Conservation (phyloP, 2,329 filamentous ascomycete species). For the Neofusicoccum umdonicola region DNA sequence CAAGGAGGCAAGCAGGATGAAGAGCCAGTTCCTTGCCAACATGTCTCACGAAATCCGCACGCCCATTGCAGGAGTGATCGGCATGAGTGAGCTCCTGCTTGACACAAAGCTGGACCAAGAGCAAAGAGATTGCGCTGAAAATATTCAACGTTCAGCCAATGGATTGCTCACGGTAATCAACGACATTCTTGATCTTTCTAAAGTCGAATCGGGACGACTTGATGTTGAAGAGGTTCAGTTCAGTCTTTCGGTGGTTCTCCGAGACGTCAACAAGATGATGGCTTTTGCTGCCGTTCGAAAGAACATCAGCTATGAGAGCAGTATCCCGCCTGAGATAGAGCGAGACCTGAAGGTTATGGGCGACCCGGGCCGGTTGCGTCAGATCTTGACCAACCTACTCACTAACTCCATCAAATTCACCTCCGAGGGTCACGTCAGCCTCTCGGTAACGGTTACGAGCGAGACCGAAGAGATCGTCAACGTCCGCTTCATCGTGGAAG, state of each 20-base stretch:
- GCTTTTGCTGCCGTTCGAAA: slow-evolving; percentile 80
- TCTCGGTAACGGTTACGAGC: slow-evolving; percentile 62
- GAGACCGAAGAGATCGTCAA: slow-evolving; percentile 65
- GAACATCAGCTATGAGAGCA: slow-evolving; percentile 67
- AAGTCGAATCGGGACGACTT: slow-evolving; percentile 73
- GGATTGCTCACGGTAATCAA: slow-evolving; percentile 85
- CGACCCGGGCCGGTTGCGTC: slow-evolving; percentile 78
- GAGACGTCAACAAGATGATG: slow-evolving; percentile 83
- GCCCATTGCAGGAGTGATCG: slow-evolving; percentile 76
- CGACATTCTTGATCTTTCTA: slow-evolving; percentile 87
- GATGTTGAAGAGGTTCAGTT: slow-evolving; percentile 82
- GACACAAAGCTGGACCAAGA: slow-evolving; percentile 68
- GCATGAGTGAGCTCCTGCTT: slow-evolving; percentile 72
- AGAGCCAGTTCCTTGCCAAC: slow-evolving; percentile 76
- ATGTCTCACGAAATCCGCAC: slow-evolving; percentile 81
- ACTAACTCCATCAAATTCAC: slow-evolving; percentile 52
- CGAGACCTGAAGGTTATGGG: slow-evolving; percentile 77
- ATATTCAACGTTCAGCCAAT: slow-evolving; percentile 76
- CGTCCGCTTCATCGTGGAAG: slow-evolving; percentile 70
- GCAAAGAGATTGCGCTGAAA: slow-evolving; percentile 71
- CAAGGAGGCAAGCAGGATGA: slow-evolving; percentile 76
- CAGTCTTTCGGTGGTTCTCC: slow-evolving; percentile 68
- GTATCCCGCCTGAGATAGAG: slow-evolving; percentile 62
- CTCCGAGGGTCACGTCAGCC: slow-evolving; percentile 45
- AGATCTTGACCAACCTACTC: slow-evolving; percentile 77